Evolutionary conservation across 2,329 filamentous ascomycete species (phyloP).

Genomic region (Cercospora sp.): DNA sequence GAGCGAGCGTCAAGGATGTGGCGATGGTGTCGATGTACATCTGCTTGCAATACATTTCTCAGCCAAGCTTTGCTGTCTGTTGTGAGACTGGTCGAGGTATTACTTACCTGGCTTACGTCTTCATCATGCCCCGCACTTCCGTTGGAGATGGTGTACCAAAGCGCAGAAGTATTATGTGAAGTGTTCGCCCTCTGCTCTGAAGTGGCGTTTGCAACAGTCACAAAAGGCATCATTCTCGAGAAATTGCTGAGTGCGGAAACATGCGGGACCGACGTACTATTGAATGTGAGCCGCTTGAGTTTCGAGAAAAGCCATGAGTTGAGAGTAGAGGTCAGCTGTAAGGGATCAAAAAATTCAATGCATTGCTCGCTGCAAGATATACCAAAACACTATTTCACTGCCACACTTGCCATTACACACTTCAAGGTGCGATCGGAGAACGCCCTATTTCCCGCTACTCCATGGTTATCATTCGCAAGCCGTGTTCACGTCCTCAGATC

Average conservation of each 20-base stretch:
- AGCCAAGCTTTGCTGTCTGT: too few species aligned
- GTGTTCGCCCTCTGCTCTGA: background rate
- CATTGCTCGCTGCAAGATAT: background rate
- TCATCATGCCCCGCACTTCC: too few species aligned
- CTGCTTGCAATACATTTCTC: too few species aligned
- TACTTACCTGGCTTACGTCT: too few species aligned
- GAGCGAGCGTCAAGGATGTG: background rate
- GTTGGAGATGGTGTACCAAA: background rate
- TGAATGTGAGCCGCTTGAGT: background rate
- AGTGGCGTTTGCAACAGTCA: background rate
- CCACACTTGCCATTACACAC: background rate
- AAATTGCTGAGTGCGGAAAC: background rate
- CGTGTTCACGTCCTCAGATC: too few species aligned
- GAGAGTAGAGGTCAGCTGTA: background rate
- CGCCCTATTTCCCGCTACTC: background rate
- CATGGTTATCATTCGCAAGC: too few species aligned
- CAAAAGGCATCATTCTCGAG: background rate
- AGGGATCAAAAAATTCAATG: background rate
- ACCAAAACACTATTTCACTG: background rate
- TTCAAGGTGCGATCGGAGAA: background rate
- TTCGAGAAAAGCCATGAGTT: background rate
- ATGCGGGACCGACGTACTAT: background rate
- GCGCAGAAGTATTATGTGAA: background rate
- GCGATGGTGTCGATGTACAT: background rate
- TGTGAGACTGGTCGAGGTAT: too few species aligned